These are phyloP conservation scores for Cetraspora pellucida DNA, from an alignment of 192 early-diverging fungal genomes.

Conservation along the genomic window DNA sequence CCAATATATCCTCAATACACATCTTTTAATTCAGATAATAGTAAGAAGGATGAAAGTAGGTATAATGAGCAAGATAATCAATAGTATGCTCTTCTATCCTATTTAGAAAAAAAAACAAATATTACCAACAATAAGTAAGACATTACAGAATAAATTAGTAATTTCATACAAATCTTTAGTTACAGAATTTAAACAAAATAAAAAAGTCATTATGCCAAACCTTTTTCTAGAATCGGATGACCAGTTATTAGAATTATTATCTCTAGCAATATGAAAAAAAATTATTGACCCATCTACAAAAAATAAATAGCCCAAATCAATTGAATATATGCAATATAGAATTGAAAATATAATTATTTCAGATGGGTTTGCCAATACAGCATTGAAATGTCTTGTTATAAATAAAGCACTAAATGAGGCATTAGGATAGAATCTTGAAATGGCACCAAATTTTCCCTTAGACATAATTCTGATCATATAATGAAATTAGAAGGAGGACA, in stretches of 20 bases:
- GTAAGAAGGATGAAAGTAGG: neutral
- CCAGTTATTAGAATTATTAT: slow-evolving; percentile 1
- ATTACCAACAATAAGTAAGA: neutral
- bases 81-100: neutral
- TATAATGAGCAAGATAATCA: neutral
- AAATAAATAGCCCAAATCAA: neutral
- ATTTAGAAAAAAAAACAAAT: slow-evolving; percentile 3
- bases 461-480: slow-evolving; percentile 2
- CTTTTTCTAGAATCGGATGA: neutral
- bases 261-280: neutral
- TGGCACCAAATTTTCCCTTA: neutral
- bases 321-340: slow-evolving; percentile 7
- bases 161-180: no score
- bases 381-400: no score
- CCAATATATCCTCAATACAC: neutral
- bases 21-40: neutral
- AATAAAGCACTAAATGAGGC: no score
- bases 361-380: no score
- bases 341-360: no score
- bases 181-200: neutral
- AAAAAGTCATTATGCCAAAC: no score
- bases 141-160: neutral
- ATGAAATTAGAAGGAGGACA: neutral
- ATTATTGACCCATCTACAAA: neutral
- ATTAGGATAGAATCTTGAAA: no score